Percentiles rank a stretch among this genome's conserved stretches.
Conservation (phyloP, 495 filamentous ascomycete genomes). For the Aspergillus carlsbadensis region DNA sequence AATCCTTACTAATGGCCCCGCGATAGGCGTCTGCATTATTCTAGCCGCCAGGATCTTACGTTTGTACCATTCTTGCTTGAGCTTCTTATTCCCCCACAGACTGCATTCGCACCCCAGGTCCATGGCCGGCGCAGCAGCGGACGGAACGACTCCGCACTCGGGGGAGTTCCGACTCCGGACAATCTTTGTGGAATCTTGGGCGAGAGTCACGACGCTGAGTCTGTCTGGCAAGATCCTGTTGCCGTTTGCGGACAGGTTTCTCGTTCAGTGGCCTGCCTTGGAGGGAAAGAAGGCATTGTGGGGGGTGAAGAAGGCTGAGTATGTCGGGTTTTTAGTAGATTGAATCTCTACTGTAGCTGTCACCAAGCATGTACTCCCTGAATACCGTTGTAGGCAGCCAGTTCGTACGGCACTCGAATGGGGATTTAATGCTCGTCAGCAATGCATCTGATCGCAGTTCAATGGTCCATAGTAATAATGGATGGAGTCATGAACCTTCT, state of each 20-base stretch:
- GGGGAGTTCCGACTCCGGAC: slow-evolving; percentile 56
- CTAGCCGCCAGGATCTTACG: slow-evolving; percentile 67
- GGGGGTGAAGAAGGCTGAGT: slow-evolving; percentile 43
- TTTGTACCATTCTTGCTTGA: slow-evolving; percentile 39
- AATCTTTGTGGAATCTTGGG: slow-evolving; percentile 91
- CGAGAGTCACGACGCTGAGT: slow-evolving; percentile 75
- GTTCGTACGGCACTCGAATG: too few species aligned
- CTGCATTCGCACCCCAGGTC: not conserved
- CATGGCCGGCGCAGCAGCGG: not conserved
- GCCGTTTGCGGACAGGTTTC: slow-evolving; percentile 62
- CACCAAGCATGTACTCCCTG: too few species aligned
- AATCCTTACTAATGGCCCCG: slow-evolving; percentile 86
- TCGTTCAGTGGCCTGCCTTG: slow-evolving; percentile 72
- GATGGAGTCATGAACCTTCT: too few species aligned
- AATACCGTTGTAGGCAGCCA: too few species aligned
- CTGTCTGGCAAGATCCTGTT: slow-evolving; percentile 74
- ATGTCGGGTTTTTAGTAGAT: slow-evolving; percentile 46
- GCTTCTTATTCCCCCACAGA: slow-evolving; percentile 2
- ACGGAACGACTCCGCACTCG: not conserved
- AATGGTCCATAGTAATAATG: too few species aligned
- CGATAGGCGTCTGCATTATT: slow-evolving; percentile 77
- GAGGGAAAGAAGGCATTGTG: slow-evolving; percentile 44
- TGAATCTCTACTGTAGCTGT: slow-evolving; percentile 17
- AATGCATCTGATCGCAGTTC: too few species aligned
- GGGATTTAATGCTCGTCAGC: too few species aligned